Conservation (phyloP, 2,329 filamentous ascomycete genomes). For the Aspergillus sp. region DNA sequence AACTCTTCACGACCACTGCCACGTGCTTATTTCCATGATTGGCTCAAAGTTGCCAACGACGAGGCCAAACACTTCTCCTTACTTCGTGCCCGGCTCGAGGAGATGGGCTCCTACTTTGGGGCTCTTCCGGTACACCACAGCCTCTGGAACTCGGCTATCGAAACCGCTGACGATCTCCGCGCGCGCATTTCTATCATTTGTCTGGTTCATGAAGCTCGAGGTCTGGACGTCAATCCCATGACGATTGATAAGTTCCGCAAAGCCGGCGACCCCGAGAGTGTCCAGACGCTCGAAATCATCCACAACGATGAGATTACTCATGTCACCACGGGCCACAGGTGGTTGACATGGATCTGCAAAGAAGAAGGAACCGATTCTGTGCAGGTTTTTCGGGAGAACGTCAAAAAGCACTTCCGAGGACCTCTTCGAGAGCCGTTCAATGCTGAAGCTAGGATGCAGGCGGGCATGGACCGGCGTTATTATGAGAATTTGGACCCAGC, state of each 20-base stretch:
- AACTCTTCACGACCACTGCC: constrained; percentile 31
- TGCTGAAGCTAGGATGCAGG: constrained; percentile 41
- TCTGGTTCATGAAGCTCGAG: constrained; percentile 48
- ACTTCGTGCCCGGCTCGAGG: constrained; percentile 44
- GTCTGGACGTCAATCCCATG: constrained; percentile 47
- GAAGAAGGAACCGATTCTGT: constrained; percentile 46
- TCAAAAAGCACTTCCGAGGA: constrained; percentile 43
- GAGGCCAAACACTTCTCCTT: constrained; percentile 50
- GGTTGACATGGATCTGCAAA: constrained; percentile 48
- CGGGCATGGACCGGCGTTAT: constrained; percentile 45
- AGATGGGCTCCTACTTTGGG: constrained; percentile 45
- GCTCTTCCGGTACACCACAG: constrained; percentile 47
- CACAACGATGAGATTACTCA: constrained; percentile 51
- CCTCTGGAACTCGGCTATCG: constrained; percentile 44
- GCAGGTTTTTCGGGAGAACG: constrained; percentile 44
- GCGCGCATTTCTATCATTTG: constrained; percentile 48
- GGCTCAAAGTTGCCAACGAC: constrained; percentile 49
- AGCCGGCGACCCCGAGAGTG: constrained; percentile 41
- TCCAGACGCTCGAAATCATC: constrained; percentile 42
- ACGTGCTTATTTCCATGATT: constrained; percentile 48
- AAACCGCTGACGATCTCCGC: constrained; percentile 44
- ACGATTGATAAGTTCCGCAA: constrained; percentile 48
- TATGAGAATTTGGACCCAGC: constrained; percentile 32
- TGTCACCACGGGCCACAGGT: constrained; percentile 48
- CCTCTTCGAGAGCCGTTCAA: constrained; percentile 47